Evolutionary conservation across 257 asterid genomes (phyloP).

Genomic region (Solanum sejunctum): DNA sequence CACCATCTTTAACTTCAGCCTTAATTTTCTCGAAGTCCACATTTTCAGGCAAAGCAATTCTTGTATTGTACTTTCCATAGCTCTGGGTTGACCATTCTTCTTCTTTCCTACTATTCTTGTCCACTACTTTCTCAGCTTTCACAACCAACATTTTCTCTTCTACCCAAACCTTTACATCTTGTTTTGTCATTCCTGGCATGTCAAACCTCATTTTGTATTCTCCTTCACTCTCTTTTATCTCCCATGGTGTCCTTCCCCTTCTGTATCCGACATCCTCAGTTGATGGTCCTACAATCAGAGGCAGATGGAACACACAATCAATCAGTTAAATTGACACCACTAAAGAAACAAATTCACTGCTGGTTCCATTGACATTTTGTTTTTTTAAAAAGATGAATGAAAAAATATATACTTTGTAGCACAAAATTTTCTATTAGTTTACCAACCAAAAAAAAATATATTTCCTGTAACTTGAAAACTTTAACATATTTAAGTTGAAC

Average conservation of each 20-base stretch:
- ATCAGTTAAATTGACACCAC: not conserved
- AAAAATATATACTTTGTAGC: no score
- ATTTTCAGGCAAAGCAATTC: constrained; percentile 72
- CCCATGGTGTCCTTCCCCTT: constrained; percentile 71
- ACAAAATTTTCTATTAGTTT: no score
- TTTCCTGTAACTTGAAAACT: no score
- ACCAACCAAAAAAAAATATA: no score
- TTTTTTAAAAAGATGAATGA: no score
- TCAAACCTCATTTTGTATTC: constrained; percentile 67
- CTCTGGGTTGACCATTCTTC: constrained; percentile 55
- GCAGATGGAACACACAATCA: not conserved
- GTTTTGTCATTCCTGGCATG: constrained; percentile 71
- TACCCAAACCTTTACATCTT: constrained; percentile 58
- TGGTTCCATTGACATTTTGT: no score
- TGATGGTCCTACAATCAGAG: not conserved
- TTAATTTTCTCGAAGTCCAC: constrained; percentile 56
- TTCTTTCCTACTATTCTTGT: not conserved
- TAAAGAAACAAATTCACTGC: no score
- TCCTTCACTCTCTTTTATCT: constrained; percentile 46
- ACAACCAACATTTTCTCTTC: constrained; percentile 63
- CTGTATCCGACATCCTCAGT: constrained; percentile 17
- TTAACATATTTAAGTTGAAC: no score
- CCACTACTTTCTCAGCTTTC: constrained; percentile 38
- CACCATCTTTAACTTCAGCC: constrained; percentile 81
- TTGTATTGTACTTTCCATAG: constrained; percentile 46